A percentile compares a stretch with the other conserved stretches of the same genome.
These are phyloP conservation scores for Pseudogymnoascus sp. DNA, from an alignment of 2,329 filamentous ascomycete species.

Conservation along the genomic window DNA sequence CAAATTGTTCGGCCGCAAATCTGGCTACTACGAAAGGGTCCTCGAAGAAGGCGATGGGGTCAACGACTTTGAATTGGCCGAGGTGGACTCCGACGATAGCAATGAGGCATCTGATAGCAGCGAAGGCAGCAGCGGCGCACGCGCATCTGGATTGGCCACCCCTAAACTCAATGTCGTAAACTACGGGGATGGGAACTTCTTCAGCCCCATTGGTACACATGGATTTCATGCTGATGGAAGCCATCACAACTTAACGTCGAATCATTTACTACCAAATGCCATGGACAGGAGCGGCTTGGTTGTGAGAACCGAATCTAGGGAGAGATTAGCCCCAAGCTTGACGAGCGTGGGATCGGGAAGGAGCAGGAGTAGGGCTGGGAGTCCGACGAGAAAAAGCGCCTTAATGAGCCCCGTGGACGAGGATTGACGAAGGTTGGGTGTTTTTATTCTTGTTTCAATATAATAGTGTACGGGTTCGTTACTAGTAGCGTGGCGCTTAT, in stretches of 20 bases:
- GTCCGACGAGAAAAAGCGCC: conserved; percentile 49
- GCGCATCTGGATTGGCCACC: conserved; percentile 60
- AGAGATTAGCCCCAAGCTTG: conserved; percentile 56
- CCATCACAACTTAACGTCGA: conserved; percentile 20
- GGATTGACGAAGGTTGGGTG: conserved; percentile 23
- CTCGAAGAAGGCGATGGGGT: conserved; percentile 68
- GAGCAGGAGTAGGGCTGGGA: conserved; percentile 38
- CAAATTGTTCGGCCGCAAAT: conserved; percentile 58
- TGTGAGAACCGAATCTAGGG: conserved; percentile 77
- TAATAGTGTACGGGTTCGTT: not conserved
- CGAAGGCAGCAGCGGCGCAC: conserved; percentile 48
- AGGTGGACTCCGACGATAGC: conserved; percentile 52
- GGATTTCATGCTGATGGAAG: conserved; percentile 23
- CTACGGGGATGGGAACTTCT: conserved; percentile 34
- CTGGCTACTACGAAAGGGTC: conserved; percentile 69
- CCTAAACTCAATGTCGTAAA: conserved; percentile 51
- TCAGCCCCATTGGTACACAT: conserved; percentile 15
- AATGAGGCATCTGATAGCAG: conserved; percentile 58
- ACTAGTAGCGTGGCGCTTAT: conserved; percentile 9
- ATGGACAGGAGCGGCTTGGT: conserved; percentile 67
- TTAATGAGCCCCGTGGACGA: conserved; percentile 45
- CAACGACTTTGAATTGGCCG: conserved; percentile 70
- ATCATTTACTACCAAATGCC: conserved; percentile 27
- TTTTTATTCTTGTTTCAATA: not conserved
- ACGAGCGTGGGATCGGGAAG: conserved; percentile 47